Percentiles rank a stretch among this genome's conserved stretches.
Evolutionary conservation across 441 rosid genomes (phyloP).

Genomic region (Jatropha podagrica): DNA sequence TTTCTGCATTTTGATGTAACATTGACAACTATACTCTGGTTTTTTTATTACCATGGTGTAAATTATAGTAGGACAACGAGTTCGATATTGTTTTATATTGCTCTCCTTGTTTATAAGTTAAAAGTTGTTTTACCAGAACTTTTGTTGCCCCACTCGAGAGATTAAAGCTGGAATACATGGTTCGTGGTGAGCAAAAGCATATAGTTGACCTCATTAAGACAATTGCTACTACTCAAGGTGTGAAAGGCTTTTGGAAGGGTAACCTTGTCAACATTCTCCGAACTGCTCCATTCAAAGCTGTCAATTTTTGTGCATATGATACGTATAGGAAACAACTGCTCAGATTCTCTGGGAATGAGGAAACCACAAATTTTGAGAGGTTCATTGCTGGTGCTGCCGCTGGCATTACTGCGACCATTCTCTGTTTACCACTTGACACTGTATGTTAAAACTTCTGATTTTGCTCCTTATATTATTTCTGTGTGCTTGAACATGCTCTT

Average conservation of each 20-base stretch:
- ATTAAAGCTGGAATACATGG: slow-evolving; percentile 79
- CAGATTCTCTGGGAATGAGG: slow-evolving; percentile 60
- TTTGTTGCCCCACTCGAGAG: slow-evolving; percentile 86
- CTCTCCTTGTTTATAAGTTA: not conserved
- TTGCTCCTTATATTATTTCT: not conserved
- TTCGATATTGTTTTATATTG: slow-evolving; percentile 2
- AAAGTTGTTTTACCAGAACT: slow-evolving; percentile 42
- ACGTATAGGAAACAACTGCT: slow-evolving; percentile 77
- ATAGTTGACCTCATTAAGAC: slow-evolving; percentile 54
- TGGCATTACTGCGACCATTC: slow-evolving; percentile 72
- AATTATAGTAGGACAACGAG: slow-evolving; percentile 7
- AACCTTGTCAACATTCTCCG: slow-evolving; percentile 77
- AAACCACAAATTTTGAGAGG: slow-evolving; percentile 75
- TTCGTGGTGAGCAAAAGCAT: slow-evolving; percentile 75
- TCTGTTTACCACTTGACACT: slow-evolving; percentile 84
- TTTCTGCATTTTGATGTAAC: not conserved
- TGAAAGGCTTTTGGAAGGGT: slow-evolving; percentile 83
- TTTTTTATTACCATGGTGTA: not conserved
- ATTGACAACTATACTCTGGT: not conserved
- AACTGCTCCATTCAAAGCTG: slow-evolving; percentile 86
- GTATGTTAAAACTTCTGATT: slow-evolving; percentile 39
- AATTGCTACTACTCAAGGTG: slow-evolving; percentile 67
- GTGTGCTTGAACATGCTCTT: not conserved
- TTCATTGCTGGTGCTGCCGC: slow-evolving; percentile 88
- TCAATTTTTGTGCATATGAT: slow-evolving; percentile 78